These are phyloP conservation scores for Salvia miltiorrhiza DNA, from an alignment of 257 asterid species.

Conservation along the genomic window DNA sequence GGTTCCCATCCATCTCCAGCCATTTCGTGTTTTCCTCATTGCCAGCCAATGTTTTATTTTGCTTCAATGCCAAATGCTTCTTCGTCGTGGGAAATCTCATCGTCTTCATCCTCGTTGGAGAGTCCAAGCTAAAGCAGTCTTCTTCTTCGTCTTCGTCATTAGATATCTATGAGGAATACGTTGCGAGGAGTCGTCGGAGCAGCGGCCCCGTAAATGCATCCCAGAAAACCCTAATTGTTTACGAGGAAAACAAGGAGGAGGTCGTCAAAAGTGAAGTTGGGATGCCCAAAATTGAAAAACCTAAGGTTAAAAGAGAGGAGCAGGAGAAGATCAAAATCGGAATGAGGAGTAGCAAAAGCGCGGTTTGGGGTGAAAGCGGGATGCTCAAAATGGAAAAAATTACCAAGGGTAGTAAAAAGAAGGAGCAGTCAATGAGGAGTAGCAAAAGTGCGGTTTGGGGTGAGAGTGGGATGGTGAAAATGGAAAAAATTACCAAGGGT, in stretches of 20 bases:
- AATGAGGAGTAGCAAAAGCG: conserved; percentile 30
- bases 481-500: not conserved
- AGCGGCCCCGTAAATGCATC: not conserved
- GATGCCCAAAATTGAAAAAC: conserved; percentile 12
- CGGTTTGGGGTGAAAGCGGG: conserved; percentile 25
- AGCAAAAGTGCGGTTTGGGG: conserved; percentile 33
- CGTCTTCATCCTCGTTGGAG: conserved; percentile 30
- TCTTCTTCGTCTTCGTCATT: conserved; percentile 25
- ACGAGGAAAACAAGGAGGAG: conserved; percentile 8
- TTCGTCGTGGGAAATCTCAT: conserved; percentile 41
- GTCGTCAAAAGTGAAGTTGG: conserved; percentile 33
- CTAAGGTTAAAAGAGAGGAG: conserved; percentile 8
- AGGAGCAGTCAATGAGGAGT: conserved; percentile 16
- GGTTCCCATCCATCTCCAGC: conserved; percentile 28
- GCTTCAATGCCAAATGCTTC: conserved; percentile 31
- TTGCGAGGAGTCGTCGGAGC: conserved; percentile 35
- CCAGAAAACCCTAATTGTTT: not conserved
- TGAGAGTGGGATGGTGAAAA: conserved; percentile 24
- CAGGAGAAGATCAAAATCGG: conserved; percentile 12
- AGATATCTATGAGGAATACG: conserved; percentile 38
- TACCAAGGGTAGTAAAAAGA: conserved; percentile 2
- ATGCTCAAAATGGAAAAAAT: conserved; percentile 3
- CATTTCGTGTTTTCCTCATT: conserved; percentile 3
- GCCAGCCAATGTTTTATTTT: not conserved
- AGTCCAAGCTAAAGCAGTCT: conserved; percentile 23